Evolutionary conservation across 306 rosid genomes (phyloP).

Genomic region (Vigna nakashimae): DNA sequence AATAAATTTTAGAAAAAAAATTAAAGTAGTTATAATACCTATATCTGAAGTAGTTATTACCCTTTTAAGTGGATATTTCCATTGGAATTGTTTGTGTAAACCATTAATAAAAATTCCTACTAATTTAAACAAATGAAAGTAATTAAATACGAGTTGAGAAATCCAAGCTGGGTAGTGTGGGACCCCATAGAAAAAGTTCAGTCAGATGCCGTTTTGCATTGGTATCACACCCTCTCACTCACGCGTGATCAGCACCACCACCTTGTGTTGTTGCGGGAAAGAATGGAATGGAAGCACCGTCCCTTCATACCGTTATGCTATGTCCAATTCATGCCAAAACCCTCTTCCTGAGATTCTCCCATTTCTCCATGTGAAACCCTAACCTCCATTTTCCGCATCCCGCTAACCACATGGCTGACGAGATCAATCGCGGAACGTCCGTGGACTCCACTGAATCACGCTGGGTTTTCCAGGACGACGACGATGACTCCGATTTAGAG

Average conservation of each 20-base stretch:
- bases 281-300: not conserved
- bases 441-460: slow-evolving; percentile 58
- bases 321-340: not conserved
- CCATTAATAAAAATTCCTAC: too few species aligned
- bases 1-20: too few species aligned
- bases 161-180: not conserved
- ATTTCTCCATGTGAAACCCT: not conserved
- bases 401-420: slow-evolving; percentile 40
- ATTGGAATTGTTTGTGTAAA: too few species aligned
- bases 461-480: slow-evolving; percentile 59
- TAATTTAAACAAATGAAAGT: too few species aligned
- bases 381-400: not conserved
- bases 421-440: slow-evolving; percentile 51
- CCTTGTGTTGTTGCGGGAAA: not conserved
- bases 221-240: not conserved
- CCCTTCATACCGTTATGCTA: not conserved
- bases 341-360: not conserved
- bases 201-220: too few species aligned
- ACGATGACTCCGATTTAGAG: slow-evolving; percentile 49
- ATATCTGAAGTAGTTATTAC: too few species aligned
- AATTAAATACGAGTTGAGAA: too few species aligned
- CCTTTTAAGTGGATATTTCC: too few species aligned
- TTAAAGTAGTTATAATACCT: too few species aligned
- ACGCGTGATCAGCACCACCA: not conserved
- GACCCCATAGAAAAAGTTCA: too few species aligned